phyloP scores from a whole-genome alignment of 2,329 filamentous ascomycete genomes.

The Apiospora arundinis region DNA sequence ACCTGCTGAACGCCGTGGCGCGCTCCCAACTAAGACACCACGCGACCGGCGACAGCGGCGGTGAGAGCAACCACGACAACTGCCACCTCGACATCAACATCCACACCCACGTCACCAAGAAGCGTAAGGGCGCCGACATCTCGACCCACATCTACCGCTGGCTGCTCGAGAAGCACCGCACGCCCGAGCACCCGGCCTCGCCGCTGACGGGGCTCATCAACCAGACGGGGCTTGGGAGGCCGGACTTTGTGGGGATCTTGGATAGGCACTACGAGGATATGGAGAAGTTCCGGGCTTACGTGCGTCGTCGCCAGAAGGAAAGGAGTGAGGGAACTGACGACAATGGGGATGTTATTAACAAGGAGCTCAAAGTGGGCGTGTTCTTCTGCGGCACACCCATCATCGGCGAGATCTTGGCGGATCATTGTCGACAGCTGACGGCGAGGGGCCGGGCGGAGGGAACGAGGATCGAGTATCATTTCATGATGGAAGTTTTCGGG shows the following conservation, averaged over 20 bases:
- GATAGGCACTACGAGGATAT: conserved; percentile 61
- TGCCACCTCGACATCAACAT: conserved; percentile 58
- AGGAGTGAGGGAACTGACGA: conserved; percentile 16
- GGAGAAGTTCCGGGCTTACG: conserved; percentile 43
- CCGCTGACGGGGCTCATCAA: conserved; percentile 61
- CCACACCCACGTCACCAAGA: conserved; percentile 62
- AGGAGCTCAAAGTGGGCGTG: conserved; percentile 56
- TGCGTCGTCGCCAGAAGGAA: background rate
- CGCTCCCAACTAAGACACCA: conserved; percentile 46
- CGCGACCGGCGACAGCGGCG: background rate
- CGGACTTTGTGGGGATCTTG: conserved; percentile 59
- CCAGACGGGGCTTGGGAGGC: conserved; percentile 59
- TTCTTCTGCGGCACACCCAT: conserved; percentile 63
- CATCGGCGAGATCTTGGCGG: conserved; percentile 61
- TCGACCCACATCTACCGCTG: conserved; percentile 61
- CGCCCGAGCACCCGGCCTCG: conserved; percentile 55
- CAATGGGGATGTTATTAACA: conserved; percentile 37
- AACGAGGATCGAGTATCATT: conserved; percentile 60
- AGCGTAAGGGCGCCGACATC: conserved; percentile 52
- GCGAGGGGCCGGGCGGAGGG: conserved; percentile 57
- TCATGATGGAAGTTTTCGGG: conserved; percentile 64
- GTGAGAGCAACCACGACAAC: background rate
- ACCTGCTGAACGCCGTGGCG: conserved; percentile 58
- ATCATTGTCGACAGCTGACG: conserved; percentile 58
- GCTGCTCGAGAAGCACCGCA: conserved; percentile 62